Evolutionary conservation across 768 basidiomycete species (phyloP).

Genomic region (Mycena leptocephala): DNA sequence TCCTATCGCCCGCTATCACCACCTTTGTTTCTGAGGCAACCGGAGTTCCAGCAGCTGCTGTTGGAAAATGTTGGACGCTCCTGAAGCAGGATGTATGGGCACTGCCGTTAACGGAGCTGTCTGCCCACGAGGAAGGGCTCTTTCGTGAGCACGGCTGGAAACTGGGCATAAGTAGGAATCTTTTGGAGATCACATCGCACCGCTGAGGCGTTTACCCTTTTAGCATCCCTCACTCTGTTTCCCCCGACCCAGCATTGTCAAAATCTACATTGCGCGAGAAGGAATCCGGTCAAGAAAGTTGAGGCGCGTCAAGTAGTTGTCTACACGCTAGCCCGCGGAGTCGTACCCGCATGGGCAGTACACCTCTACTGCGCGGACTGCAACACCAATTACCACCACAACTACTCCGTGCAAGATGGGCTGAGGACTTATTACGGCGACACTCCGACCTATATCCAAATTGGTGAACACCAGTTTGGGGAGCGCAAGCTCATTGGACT

Average conservation of each 20-base stretch:
- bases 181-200: not conserved
- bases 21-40: not conserved
- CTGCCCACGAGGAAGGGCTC: conserved; percentile 2
- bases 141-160: conserved; percentile 20
- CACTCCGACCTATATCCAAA: conserved; percentile 40
- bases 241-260: conserved; percentile 11
- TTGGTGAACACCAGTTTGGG: conserved; percentile 44
- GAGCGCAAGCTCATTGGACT: conserved; percentile 28
- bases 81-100: conserved; percentile 12
- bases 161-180: conserved; percentile 4
- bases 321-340: conserved; percentile 34
- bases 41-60: not conserved
- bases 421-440: conserved; percentile 38
- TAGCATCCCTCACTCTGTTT: conserved; percentile 9
- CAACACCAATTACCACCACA: conserved; percentile 39
- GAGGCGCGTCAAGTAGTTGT: conserved; percentile 37
- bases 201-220: not conserved
- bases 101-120: not conserved
- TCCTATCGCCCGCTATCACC: too few species aligned
- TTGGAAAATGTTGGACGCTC: not conserved
- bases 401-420: conserved; percentile 37
- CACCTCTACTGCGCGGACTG: conserved; percentile 42
- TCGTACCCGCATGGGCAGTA: conserved; percentile 41
- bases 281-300: conserved; percentile 36
- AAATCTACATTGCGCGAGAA: not conserved